Conservation (phyloP, 257 asterid species). For the Cinchona pubescens region DNA sequence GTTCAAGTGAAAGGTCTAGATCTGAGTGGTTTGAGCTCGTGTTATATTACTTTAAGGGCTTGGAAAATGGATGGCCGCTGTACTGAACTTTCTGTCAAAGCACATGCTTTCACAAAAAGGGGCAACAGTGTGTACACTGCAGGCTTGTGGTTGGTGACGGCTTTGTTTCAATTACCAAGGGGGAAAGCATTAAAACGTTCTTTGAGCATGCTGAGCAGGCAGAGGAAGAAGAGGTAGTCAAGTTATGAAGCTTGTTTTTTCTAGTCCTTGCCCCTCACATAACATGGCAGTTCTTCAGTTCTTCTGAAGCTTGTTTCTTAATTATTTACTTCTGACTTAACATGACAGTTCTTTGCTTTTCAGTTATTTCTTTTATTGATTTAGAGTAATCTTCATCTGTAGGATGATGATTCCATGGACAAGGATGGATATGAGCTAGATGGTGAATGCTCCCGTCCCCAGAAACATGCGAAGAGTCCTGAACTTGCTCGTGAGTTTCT, state of each 20-base stretch:
- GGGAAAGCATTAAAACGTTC: constrained; percentile 74
- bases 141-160: constrained; percentile 97
- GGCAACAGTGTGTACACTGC: constrained; percentile 89
- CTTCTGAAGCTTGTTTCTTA: background rate
- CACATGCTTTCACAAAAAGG: constrained; percentile 93
- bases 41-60: constrained; percentile 87
- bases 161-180: constrained; percentile 69
- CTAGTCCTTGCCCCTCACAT: background rate
- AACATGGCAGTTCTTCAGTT: background rate
- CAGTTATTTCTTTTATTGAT: background rate
- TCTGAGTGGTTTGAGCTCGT: constrained; percentile 73
- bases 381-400: constrained; percentile 20
- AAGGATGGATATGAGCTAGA: constrained; percentile 94
- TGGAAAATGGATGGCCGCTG: constrained; percentile 86
- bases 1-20: constrained; percentile 87
- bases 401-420: constrained; percentile 98
- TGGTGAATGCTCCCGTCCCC: constrained; percentile 97
- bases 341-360: background rate
- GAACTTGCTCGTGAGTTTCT: constrained; percentile 99
- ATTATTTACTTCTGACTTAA: background rate
- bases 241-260: constrained; percentile 12
- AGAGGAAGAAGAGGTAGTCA: constrained; percentile 97
- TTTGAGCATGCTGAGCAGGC: constrained; percentile 99
- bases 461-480: constrained; percentile 99
- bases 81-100: constrained; percentile 82